Percentiles rank a stretch among this genome's conserved stretches.
Evolutionary conservation across 768 basidiomycete species (phyloP).

Genomic region (Tylopilus sp.): DNA sequence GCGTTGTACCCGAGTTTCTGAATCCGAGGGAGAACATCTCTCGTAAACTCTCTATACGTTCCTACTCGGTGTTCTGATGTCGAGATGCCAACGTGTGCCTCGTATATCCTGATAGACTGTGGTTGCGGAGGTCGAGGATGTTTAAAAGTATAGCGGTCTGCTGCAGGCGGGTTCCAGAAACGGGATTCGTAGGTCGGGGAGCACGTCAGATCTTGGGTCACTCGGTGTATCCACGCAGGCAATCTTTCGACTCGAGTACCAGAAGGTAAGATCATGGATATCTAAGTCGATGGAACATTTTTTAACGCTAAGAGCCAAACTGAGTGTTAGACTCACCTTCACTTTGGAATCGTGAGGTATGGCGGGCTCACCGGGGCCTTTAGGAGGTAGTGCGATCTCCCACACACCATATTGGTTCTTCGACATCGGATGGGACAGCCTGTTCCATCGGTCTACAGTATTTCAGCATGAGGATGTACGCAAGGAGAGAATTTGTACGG

Average conservation of each 20-base stretch:
- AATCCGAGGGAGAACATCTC: slow-evolving; percentile 81
- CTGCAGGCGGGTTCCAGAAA: slow-evolving; percentile 94
- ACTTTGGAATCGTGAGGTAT: slow-evolving; percentile 95
- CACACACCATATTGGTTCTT: slow-evolving; percentile 86
- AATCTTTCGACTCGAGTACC: slow-evolving; percentile 86
- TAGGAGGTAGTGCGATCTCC: slow-evolving; percentile 76
- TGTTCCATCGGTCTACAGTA: slow-evolving; percentile 78
- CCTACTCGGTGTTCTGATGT: slow-evolving; percentile 84
- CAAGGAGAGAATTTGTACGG: slow-evolving; percentile 33
- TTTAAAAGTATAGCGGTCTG: slow-evolving; percentile 78
- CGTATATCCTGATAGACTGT: slow-evolving; percentile 77
- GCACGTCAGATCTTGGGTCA: slow-evolving; percentile 87
- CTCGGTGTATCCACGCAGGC: slow-evolving; percentile 92
- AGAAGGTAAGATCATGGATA: slow-evolving; percentile 83
- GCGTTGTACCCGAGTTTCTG: slow-evolving; percentile 91
- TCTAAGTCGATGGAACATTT: slow-evolving; percentile 42
- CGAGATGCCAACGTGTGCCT: slow-evolving; percentile 98
- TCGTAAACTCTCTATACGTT: slow-evolving; percentile 94
- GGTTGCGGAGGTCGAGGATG: slow-evolving; percentile 68
- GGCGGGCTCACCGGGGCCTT: slow-evolving; percentile 62
- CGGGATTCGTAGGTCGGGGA: slow-evolving; percentile 94
- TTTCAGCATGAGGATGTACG: slow-evolving; percentile 2
- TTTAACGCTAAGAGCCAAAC: neutral
- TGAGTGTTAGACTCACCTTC: slow-evolving; percentile 55
- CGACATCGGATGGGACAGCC: slow-evolving; percentile 81